These are phyloP conservation scores for Zygoascus ofunaensis DNA, from an alignment of 805 yeast species.

Conservation along the genomic window DNA sequence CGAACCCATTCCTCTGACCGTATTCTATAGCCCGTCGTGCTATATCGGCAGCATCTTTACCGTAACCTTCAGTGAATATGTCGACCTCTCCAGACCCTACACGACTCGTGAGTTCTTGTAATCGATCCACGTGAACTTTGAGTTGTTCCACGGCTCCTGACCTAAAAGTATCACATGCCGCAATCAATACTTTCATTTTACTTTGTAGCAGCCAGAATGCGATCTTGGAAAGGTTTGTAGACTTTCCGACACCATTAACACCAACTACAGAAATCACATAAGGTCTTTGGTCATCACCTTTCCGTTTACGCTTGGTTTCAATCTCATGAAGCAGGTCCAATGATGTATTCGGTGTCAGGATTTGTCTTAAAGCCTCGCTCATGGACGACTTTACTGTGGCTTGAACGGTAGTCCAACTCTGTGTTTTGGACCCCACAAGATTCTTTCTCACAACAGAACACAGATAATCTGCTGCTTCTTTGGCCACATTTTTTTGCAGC, in stretches of 20 bases:
- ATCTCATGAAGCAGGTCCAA: conserved; percentile 80
- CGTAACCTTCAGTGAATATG: conserved; percentile 89
- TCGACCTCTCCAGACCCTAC: conserved; percentile 48
- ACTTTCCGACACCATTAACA: conserved; percentile 96
- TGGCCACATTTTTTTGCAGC: conserved; percentile 81
- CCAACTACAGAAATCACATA: conserved; percentile 97
- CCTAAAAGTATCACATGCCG: conserved; percentile 96
- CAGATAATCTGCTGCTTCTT: conserved; percentile 70
- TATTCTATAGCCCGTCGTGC: conserved; percentile 83
- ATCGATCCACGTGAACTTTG: conserved; percentile 82
- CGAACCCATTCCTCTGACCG: conserved; percentile 62
- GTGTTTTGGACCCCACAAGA: conserved; percentile 63
- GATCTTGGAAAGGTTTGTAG: conserved; percentile 86
- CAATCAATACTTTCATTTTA: conserved; percentile 73
- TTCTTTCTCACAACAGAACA: conserved; percentile 61
- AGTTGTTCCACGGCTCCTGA: conserved; percentile 98
- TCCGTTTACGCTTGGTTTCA: conserved; percentile 35
- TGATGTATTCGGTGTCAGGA: conserved; percentile 86
- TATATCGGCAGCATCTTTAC: conserved; percentile 93
- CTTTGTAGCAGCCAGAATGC: conserved; percentile 95
- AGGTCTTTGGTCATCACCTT: conserved; percentile 38
- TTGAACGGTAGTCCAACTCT: conserved; percentile 64
- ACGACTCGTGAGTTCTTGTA: conserved; percentile 55
- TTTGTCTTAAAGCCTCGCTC: conserved; percentile 50
- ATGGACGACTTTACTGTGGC: conserved; percentile 55